Conservation (phyloP, 148 eudicot genomes). For the Chenopodium quinoa region DNA sequence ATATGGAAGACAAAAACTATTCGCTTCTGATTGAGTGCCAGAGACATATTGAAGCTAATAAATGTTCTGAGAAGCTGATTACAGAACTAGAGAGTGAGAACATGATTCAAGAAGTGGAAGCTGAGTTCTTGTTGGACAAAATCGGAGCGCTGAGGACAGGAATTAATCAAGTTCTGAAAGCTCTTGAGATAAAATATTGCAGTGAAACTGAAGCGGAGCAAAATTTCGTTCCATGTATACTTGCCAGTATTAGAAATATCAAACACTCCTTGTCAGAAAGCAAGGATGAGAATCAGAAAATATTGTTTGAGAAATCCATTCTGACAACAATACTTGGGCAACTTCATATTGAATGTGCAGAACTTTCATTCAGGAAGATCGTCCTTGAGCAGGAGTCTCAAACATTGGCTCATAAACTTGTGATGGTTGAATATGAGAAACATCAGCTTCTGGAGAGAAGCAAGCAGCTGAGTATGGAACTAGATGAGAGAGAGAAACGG, state of each 20-base stretch:
- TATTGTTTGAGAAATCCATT: conserved; percentile 65
- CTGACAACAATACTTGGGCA: conserved; percentile 57
- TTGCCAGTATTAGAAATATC: conserved; percentile 44
- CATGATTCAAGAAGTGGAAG: conserved; percentile 85
- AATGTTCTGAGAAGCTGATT: conserved; percentile 67
- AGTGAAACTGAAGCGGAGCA: conserved; percentile 48
- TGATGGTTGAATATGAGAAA: conserved; percentile 50
- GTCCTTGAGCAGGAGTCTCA: conserved; percentile 46
- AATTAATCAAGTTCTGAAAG: conserved; percentile 56
- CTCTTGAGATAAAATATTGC: conserved; percentile 45
- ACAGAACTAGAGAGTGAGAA: conserved; percentile 86
- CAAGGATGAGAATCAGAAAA: conserved; percentile 62
- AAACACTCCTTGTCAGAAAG: conserved; percentile 43
- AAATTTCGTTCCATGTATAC: conserved; percentile 43
- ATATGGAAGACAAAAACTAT: conserved; percentile 83
- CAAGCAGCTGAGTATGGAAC: conserved; percentile 43
- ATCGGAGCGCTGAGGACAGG: conserved; percentile 69
- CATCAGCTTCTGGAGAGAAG: conserved; percentile 44
- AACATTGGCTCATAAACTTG: conserved; percentile 39
- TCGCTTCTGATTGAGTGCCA: conserved; percentile 64
- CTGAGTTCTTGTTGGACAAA: conserved; percentile 69
- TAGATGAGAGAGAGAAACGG: conserved; percentile 35
- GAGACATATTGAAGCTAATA: conserved; percentile 69
- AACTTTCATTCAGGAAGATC: conserved; percentile 45
- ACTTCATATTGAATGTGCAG: conserved; percentile 50